Percentiles rank a stretch among this genome's conserved stretches.
phyloP scores from a whole-genome alignment of 1,284 basidiomycete genomes.

The Marasmius fiardii region DNA sequence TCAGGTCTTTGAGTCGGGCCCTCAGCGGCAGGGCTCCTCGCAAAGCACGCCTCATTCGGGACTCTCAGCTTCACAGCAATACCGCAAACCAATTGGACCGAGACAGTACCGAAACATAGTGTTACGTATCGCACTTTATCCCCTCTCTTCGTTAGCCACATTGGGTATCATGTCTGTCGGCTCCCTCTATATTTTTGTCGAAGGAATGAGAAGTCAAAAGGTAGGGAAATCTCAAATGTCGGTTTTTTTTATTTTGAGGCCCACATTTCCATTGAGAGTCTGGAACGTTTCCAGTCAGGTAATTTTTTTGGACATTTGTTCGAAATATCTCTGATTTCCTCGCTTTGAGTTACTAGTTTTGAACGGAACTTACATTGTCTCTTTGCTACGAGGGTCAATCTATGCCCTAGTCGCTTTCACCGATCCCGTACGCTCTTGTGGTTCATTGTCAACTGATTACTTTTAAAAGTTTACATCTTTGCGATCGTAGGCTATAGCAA shows the following conservation, averaged over 20 bases:
- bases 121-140: neutral
- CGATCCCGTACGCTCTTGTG: neutral
- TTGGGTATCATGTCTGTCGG: no score
- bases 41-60: neutral
- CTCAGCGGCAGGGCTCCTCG: neutral
- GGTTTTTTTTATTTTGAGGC: no score
- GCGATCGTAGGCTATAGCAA: neutral
- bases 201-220: no score
- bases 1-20: neutral
- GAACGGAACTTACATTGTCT: neutral
- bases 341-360: neutral
- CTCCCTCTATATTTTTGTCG: no score
- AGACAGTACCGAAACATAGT: neutral
- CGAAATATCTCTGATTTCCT: no score
- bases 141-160: neutral
- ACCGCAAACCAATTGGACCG: neutral
- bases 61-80: neutral
- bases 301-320: no score
- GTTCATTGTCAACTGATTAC: no score
- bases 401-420: neutral
- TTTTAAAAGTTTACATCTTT: no score
- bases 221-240: no score
- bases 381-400: neutral
- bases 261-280: no score
- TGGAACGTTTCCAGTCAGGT: no score